A percentile compares a stretch with the other conserved stretches of the same genome.
Conservation (phyloP, 768 basidiomycete species). For the Dioszegia aurantiaca region DNA sequence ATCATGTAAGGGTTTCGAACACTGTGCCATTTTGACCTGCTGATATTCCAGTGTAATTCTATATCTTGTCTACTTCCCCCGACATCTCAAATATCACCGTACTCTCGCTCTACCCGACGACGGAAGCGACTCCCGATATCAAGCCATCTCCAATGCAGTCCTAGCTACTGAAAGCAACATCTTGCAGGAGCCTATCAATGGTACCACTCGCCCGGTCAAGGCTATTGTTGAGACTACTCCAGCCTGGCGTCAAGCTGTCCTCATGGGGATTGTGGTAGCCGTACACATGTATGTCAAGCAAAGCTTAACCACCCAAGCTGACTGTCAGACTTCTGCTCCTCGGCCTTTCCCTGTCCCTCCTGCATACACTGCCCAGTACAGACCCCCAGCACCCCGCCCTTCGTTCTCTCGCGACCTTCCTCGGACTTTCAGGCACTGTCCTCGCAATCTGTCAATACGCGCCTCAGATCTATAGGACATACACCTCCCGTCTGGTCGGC, state of each 20-base stretch:
- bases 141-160: not conserved
- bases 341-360: constrained; percentile 64
- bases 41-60: constrained; percentile 66
- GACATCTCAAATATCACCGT: constrained; percentile 66
- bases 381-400: constrained; percentile 50
- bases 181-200: constrained; percentile 11
- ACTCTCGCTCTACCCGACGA: constrained; percentile 26
- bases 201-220: constrained; percentile 9
- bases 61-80: constrained; percentile 88
- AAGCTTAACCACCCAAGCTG: too few species aligned
- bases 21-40: not conserved
- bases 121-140: constrained; percentile 10
- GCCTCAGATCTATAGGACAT: constrained; percentile 82
- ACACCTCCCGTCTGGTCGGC: constrained; percentile 73
- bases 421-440: constrained; percentile 75
- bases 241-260: constrained; percentile 75
- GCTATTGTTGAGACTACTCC: constrained; percentile 57
- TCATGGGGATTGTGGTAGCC: constrained; percentile 67
- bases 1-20: constrained; percentile 60
- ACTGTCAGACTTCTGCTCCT: constrained; percentile 16
- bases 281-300: constrained; percentile 64
- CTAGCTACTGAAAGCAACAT: constrained; percentile 3
- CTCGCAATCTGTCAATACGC: constrained; percentile 82
- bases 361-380: constrained; percentile 55
- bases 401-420: constrained; percentile 74